These are phyloP conservation scores for Aspergillus affinis DNA, from an alignment of 495 filamentous ascomycete species.

Conservation along the genomic window DNA sequence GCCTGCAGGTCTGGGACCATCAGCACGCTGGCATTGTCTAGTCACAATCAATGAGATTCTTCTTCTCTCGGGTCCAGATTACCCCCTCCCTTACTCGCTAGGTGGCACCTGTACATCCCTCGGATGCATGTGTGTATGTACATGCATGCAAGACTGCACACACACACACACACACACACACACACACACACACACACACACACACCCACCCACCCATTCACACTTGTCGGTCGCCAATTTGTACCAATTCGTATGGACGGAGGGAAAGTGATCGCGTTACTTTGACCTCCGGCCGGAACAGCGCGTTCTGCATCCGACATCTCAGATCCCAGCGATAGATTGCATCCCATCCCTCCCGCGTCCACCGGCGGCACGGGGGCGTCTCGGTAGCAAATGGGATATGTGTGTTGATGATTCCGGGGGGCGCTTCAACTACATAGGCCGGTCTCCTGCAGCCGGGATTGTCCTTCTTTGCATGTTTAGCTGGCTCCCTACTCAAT, in stretches of 20 bases:
- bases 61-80: not conserved
- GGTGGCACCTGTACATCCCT: not conserved
- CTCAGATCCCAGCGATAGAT: not conserved
- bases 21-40: slow-evolving; percentile 5
- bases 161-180: no score
- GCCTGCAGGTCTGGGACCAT: slow-evolving; percentile 9
- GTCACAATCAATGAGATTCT: slow-evolving; percentile 2
- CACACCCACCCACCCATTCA: no score
- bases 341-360: not conserved
- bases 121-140: slow-evolving; percentile 1
- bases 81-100: not conserved
- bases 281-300: slow-evolving; percentile 4
- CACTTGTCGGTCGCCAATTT: slow-evolving; percentile 2
- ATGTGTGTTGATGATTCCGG: not conserved
- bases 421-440: not conserved
- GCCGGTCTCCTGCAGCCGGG: not conserved
- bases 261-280: not conserved
- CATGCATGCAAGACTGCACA: slow-evolving; percentile 7
- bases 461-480: not conserved
- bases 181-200: no score
- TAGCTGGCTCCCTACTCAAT: not conserved
- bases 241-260: not conserved
- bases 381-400: no score
- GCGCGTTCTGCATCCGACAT: slow-evolving; percentile 1
- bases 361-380: not conserved